A percentile compares a stretch with the other conserved stretches of the same genome.
phyloP scores from a whole-genome alignment of 768 basidiomycete species.

The Lactarius hengduanensis region DNA sequence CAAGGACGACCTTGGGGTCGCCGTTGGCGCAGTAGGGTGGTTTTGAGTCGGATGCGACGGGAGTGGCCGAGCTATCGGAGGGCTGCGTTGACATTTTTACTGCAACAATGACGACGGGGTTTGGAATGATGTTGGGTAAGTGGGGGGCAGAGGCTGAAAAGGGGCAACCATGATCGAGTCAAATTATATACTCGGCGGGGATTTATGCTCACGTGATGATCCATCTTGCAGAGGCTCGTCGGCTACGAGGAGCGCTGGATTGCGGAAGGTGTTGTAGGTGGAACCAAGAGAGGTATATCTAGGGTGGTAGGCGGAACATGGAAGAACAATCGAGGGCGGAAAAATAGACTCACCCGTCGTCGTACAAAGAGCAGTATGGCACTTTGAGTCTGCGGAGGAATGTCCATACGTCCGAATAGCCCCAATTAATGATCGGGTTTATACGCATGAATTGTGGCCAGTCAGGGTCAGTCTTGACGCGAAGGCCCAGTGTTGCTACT shows the following conservation, averaged over 20 bases:
- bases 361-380: slow-evolving; percentile 87
- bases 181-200: slow-evolving; percentile 4
- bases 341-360: slow-evolving; percentile 63
- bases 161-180: neutral
- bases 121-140: neutral
- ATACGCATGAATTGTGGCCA: slow-evolving; percentile 92
- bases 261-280: slow-evolving; percentile 90
- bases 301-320: slow-evolving; percentile 3
- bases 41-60: neutral
- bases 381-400: slow-evolving; percentile 75
- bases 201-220: slow-evolving; percentile 21
- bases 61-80: neutral
- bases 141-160: slow-evolving; percentile 7
- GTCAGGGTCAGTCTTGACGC: slow-evolving; percentile 78
- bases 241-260: slow-evolving; percentile 65
- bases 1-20: neutral
- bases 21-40: neutral
- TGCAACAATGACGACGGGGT: neutral
- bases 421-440: slow-evolving; percentile 96
- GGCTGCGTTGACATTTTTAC: slow-evolving; percentile 13
- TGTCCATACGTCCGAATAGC: slow-evolving; percentile 84
- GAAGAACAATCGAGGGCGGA: neutral
- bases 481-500: slow-evolving; percentile 66
- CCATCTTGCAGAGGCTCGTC: slow-evolving; percentile 29
- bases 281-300: slow-evolving; percentile 99